Evolutionary conservation across 345 rosid genomes (phyloP), one percentile per base, ranked within the genome.

Genomic region (Rubroshorea leprosula): DNA sequence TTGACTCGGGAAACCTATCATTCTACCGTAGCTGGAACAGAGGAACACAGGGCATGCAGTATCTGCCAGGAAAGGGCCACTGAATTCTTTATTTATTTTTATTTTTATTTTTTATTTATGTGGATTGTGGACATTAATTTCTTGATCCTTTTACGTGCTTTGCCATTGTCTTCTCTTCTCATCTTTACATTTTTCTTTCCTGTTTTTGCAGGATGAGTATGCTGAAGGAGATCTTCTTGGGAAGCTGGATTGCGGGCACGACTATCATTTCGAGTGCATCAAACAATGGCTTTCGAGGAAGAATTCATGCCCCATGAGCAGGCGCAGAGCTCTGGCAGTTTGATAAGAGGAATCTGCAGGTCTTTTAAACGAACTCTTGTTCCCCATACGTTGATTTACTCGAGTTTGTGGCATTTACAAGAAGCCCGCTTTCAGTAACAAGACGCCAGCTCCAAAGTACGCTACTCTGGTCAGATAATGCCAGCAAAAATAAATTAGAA

Each of bases 241-340:
- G 21, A 68, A 53, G 65, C 57, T 78, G 26, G 68, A 68, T 7
- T 78, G 78, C 6, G 76, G 72, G 5, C 82, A 78, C 60, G 65
- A 57, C 1, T 78, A 51, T 53, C 82, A 78, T 49, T 58, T 60
- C 55, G n/a, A 61, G 17, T 74, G 79, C 62, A 72, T 78, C 11
- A 71, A 44, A 41, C 55, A 38, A 43, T 75, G 83, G 83, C 68
- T 78, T 0, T 6, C 19, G 26, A 39, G 3, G 49, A 78, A 78
- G 58, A 78, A 78, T 23, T 26, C 3, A 1, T 78, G 79, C 65
- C 83, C 83, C 29, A 56, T 78, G 14, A 74, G 83, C 67, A 78
- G 69, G 24, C 51, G 4, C 61, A 47, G 14, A 25, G 80, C 44
- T 7, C 22, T 72, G 62, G 45, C 45, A 13, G 17, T 17, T 17